Conservation (phyloP, 192 early-diverging fungal species). For the Coemansia sp. region DNA sequence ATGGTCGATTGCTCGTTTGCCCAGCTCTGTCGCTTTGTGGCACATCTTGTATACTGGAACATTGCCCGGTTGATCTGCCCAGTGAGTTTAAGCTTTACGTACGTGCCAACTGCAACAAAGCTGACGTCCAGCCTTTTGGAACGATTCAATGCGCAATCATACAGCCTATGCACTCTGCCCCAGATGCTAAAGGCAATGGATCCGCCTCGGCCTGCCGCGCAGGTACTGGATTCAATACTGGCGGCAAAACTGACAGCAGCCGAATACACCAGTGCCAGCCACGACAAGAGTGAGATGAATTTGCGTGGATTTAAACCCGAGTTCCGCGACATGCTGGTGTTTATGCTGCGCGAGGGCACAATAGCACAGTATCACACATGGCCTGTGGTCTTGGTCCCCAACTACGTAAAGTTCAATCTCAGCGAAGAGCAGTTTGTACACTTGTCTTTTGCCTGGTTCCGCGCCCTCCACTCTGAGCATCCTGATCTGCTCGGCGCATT, state of each 20-base stretch:
- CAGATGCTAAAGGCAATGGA: conserved; percentile 43
- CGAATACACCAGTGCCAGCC: conserved; percentile 41
- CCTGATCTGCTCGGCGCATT: conserved; percentile 48
- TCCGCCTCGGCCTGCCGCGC: conserved; percentile 36
- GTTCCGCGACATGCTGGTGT: conserved; percentile 81
- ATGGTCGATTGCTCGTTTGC: conserved; percentile 90
- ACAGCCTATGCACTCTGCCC: conserved; percentile 25
- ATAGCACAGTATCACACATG: conserved; percentile 85
- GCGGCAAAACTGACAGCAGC: conserved; percentile 17
- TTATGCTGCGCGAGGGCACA: conserved; percentile 72
- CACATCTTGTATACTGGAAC: conserved; percentile 92
- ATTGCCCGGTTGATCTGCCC: conserved; percentile 89
- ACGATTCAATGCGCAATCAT: conserved; percentile 16
- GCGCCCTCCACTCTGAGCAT: conserved; percentile 41
- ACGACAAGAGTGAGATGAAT: conserved; percentile 4
- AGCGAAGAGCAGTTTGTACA: conserved; percentile 47
- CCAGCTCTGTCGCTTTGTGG: conserved; percentile 84
- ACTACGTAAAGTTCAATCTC: conserved; percentile 55
- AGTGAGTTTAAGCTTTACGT: conserved; percentile 72
- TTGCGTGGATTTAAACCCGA: conserved; percentile 58
- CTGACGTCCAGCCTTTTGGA: conserved; percentile 2
- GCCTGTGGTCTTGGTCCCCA: conserved; percentile 62
- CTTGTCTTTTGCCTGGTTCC: conserved; percentile 45
- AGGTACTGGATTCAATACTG: conserved; percentile 33
- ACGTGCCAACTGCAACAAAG: conserved; percentile 51